phyloP scores from a whole-genome alignment of 768 basidiomycete species.

The Collybia mongolica region DNA sequence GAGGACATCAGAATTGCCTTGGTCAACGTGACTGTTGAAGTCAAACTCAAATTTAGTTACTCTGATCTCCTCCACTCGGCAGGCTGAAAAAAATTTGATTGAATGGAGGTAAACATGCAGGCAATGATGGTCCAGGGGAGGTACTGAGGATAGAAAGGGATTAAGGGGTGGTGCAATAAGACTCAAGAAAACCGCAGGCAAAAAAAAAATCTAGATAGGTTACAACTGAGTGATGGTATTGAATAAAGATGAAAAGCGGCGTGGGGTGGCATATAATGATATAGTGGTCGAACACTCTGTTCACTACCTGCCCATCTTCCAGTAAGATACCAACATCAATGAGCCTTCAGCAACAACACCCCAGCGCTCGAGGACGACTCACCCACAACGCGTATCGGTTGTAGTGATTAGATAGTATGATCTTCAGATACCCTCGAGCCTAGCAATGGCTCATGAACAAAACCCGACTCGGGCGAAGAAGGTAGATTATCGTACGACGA shows the following conservation, averaged over 20 bases:
- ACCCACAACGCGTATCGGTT: constrained; percentile 13
- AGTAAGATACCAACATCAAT: neutral
- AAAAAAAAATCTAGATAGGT: constrained; percentile 27
- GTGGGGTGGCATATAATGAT: constrained; percentile 6
- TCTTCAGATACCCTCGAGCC: constrained; percentile 21
- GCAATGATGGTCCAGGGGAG: neutral
- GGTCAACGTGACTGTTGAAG: too few relatives aligned
- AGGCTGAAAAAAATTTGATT: too few relatives aligned
- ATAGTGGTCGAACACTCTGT: constrained; percentile 3
- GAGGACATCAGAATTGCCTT: too few relatives aligned
- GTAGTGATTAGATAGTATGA: constrained; percentile 8
- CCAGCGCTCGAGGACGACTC: constrained; percentile 4
- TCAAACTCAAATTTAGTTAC: too few relatives aligned
- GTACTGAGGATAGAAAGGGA: neutral
- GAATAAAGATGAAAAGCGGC: constrained; percentile 8
- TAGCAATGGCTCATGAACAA: constrained; percentile 38
- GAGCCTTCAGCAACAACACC: too few relatives aligned
- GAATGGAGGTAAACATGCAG: neutral
- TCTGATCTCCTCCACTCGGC: too few relatives aligned
- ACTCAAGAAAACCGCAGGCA: constrained; percentile 6
- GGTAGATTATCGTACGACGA: constrained; percentile 40
- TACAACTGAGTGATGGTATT: constrained; percentile 25
- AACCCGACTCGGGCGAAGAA: constrained; percentile 42
- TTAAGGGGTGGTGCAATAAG: neutral
- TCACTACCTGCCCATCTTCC: constrained; percentile 1